A percentile compares a stretch with the other conserved stretches of the same genome.
These are phyloP conservation scores for Penstemon davidsonii DNA, from an alignment of 257 asterid species.

Conservation along the genomic window DNA sequence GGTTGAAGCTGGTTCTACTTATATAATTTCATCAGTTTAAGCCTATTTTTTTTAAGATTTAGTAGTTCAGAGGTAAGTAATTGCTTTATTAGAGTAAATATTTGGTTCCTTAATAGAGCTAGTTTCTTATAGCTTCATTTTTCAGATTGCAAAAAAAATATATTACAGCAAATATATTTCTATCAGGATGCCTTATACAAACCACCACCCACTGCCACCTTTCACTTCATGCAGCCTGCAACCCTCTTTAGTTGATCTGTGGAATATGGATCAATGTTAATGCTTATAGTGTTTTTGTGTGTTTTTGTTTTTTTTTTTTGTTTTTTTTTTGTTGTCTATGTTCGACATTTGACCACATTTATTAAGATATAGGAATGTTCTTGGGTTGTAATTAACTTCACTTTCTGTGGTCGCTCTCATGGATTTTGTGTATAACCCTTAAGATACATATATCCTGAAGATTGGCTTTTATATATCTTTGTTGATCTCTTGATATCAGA, in stretches of 20 bases:
- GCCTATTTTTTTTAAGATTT: constrained; percentile 15
- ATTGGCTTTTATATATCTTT: background rate
- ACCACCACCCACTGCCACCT: no score
- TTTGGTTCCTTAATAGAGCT: background rate
- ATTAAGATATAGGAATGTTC: no score
- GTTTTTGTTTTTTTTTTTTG: no score
- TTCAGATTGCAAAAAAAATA: background rate
- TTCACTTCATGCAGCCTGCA: no score
- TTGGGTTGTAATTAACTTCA: no score
- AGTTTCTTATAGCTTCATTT: background rate
- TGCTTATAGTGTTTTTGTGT: background rate
- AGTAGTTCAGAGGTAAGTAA: constrained; percentile 4
- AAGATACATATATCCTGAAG: background rate
- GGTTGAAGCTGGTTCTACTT: constrained; percentile 4
- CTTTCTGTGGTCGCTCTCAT: no score
- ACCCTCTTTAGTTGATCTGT: background rate
- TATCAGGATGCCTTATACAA: no score
- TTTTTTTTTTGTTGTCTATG: no score
- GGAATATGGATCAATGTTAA: background rate
- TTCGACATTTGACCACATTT: no score
- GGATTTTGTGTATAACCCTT: no score
- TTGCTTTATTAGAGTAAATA: background rate
- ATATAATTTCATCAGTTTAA: constrained; percentile 5
- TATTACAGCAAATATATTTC: background rate
- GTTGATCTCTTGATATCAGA: background rate